phyloP scores from a whole-genome alignment of 768 basidiomycete genomes.

The Tylopilus vinaceipallidus region DNA sequence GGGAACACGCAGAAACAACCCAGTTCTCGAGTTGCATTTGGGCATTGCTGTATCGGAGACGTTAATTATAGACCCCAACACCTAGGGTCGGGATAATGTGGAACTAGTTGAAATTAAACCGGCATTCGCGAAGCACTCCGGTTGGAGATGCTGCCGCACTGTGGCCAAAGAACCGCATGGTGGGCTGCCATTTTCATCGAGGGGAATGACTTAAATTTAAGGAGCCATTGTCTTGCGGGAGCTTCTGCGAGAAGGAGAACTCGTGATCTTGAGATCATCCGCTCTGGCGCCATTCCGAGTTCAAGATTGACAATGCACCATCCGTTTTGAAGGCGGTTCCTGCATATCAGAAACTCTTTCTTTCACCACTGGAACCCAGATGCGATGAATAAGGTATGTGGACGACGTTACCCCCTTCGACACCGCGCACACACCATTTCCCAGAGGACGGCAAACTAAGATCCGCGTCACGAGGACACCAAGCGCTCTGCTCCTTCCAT shows the following conservation, averaged over 20 bases:
- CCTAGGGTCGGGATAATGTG: background rate
- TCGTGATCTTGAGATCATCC: background rate
- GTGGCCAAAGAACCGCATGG: no score
- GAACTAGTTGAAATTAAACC: background rate
- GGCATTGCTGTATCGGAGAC: background rate
- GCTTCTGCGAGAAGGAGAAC: background rate
- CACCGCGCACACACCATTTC: background rate
- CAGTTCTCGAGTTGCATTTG: background rate
- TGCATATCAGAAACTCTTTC: background rate
- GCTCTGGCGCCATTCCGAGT: background rate
- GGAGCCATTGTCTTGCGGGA: background rate
- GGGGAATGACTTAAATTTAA: background rate
- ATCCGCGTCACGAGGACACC: background rate
- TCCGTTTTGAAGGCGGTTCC: no score
- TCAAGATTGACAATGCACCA: background rate
- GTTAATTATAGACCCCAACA: no score
- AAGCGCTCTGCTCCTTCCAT: background rate
- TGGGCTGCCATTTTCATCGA: no score
- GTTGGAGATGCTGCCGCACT: no score
- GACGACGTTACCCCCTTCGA: background rate
- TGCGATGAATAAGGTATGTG: background rate
- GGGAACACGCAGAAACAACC: background rate
- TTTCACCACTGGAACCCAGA: background rate
- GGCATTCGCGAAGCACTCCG: no score
- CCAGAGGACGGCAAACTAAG: background rate